A percentile compares a stretch with the other conserved stretches of the same genome.
Conservation (phyloP, 306 rosid genomes). For the Quercus parvula region DNA sequence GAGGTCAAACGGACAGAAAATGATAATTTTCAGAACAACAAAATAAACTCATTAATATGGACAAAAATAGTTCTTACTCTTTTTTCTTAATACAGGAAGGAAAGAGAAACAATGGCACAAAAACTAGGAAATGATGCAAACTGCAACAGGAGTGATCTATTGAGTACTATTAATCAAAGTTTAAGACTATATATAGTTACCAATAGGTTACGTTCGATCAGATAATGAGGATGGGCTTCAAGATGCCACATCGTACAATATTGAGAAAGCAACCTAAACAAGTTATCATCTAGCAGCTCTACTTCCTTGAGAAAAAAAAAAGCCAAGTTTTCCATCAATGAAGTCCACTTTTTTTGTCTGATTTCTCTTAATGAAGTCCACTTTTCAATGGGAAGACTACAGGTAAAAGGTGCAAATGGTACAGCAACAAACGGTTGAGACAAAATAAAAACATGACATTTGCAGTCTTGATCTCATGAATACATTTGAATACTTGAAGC, state of each 20-base stretch:
- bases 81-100: neutral
- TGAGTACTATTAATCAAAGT: neutral
- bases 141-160: neutral
- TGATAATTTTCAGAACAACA: neutral
- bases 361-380: neutral
- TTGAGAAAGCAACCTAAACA: neutral
- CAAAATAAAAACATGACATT: neutral
- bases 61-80: neutral
- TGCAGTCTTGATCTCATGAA: neutral
- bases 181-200: neutral
- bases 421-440: neutral
- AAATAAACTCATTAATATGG: neutral
- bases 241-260: neutral
- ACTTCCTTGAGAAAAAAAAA: neutral
- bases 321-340: neutral
- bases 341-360: neutral
- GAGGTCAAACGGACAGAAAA: neutral
- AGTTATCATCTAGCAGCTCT: neutral
- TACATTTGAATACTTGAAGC: neutral
- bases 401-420: neutral
- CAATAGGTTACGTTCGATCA: neutral
- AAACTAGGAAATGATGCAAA: neutral
- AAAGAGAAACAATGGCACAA: constrained; percentile 10
- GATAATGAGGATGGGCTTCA: neutral
- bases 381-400: neutral